phyloP scores from a whole-genome alignment of 129 eudicot genomes.

The Helichrysum umbraculigerum region DNA sequence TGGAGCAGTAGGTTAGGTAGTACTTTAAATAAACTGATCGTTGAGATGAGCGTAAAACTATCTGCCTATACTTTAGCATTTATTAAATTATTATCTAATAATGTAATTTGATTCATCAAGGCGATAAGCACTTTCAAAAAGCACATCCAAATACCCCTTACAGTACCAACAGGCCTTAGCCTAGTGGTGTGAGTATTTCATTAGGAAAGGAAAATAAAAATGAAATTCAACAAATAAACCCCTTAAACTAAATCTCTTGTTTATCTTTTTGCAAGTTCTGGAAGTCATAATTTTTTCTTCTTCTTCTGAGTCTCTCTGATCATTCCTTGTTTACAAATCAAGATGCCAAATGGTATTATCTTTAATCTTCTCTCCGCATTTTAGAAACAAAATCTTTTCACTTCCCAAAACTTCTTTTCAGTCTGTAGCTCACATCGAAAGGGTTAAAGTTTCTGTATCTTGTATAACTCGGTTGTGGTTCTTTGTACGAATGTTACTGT shows the following conservation, averaged over 20 bases:
- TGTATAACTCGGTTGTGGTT: slow-evolving; percentile 11
- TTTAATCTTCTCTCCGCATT: not conserved
- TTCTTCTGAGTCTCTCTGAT: not conserved
- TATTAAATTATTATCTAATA: too few species aligned
- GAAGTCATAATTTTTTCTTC: not conserved
- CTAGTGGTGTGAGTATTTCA: not conserved
- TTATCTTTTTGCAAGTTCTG: not conserved
- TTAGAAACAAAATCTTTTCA: slow-evolving; percentile 1
- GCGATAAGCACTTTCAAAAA: not conserved
- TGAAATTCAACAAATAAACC: not conserved
- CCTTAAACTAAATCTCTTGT: not conserved
- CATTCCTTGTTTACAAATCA: slow-evolving; percentile 13
- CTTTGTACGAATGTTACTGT: slow-evolving; percentile 6
- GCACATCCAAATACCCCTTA: not conserved
- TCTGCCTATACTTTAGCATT: not conserved
- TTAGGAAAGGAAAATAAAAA: not conserved
- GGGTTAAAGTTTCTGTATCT: not conserved
- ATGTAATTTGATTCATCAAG: not conserved
- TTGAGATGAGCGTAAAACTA: not conserved
- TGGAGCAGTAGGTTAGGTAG: not conserved
- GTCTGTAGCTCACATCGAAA: not conserved
- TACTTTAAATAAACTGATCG: not conserved
- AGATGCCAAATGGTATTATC: slow-evolving; percentile 12
- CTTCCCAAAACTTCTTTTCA: not conserved
- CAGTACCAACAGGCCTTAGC: not conserved